These are phyloP conservation scores for Rosa chinensis DNA, from an alignment of 306 rosid species.

Conservation along the genomic window DNA sequence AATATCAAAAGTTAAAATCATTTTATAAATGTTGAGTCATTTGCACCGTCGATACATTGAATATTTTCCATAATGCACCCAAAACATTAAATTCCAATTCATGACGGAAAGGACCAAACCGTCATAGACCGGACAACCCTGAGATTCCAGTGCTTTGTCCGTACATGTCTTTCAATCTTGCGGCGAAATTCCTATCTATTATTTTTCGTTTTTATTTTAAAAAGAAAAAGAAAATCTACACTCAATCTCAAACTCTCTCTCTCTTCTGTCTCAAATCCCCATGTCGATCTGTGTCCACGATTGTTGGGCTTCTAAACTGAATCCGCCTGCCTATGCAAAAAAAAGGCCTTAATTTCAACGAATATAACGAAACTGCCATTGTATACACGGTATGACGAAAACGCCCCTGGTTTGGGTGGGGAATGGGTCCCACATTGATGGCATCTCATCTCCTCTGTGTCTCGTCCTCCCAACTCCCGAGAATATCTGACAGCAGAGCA, in stretches of 20 bases:
- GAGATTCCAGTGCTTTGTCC: conserved; percentile 33
- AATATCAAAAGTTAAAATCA: too few relatives aligned
- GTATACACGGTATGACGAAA: not conserved
- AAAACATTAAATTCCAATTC: not conserved
- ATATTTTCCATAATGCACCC: too few relatives aligned
- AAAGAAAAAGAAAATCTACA: not conserved
- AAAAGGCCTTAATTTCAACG: not conserved
- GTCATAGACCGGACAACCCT: not conserved
- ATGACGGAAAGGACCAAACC: conserved; percentile 1
- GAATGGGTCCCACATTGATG: conserved; percentile 14
- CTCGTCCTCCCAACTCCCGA: conserved; percentile 26
- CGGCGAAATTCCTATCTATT: conserved; percentile 12
- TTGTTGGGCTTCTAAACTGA: conserved; percentile 36
- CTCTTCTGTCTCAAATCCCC: conserved; percentile 53
- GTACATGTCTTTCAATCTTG: conserved; percentile 17
- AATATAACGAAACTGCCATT: conserved; percentile 23
- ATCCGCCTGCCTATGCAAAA: not conserved
- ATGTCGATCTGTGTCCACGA: conserved; percentile 58
- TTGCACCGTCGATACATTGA: too few relatives aligned
- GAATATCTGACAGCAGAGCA: conserved; percentile 15
- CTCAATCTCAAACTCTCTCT: not conserved
- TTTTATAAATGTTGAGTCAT: too few relatives aligned
- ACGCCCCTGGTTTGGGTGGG: not conserved
- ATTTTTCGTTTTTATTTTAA: not conserved
- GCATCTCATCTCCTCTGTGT: conserved; percentile 16